phyloP scores from a whole-genome alignment of 257 asterid genomes.

The Solanum rostratum region DNA sequence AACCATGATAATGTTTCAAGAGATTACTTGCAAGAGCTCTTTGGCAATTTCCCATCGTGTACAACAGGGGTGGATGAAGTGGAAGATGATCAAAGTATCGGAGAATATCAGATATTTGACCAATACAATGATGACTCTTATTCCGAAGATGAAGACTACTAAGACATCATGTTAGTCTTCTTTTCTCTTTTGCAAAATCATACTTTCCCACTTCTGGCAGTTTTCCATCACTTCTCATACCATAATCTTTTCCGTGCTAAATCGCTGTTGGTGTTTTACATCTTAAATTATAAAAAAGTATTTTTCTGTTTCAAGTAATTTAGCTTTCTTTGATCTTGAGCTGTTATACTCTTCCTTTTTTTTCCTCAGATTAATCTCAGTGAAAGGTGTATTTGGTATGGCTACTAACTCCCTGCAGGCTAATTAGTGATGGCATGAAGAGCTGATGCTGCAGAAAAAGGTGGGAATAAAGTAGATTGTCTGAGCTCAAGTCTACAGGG shows the following conservation, averaged over 20 bases:
- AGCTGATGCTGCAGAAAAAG: background rate
- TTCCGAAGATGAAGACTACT: constrained; percentile 52
- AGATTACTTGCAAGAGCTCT: constrained; percentile 74
- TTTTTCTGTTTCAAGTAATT: background rate
- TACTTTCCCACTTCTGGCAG: background rate
- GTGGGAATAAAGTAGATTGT: background rate
- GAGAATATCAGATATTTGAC: constrained; percentile 68
- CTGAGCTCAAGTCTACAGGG: background rate
- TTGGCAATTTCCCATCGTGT: constrained; percentile 61
- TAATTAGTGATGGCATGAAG: background rate
- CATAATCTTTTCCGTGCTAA: background rate
- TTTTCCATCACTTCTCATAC: background rate
- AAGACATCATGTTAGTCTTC: background rate
- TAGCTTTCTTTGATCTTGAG: background rate
- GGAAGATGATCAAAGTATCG: constrained; percentile 34
- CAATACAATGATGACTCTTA: constrained; percentile 43
- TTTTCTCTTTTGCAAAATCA: background rate
- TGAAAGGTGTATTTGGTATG: background rate
- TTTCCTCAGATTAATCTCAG: background rate
- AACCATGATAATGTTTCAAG: constrained; percentile 56
- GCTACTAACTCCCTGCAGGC: background rate
- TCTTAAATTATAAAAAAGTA: background rate
- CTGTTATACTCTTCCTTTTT: background rate
- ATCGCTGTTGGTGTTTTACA: background rate
- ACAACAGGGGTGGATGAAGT: constrained; percentile 25